These are phyloP conservation scores for Pugionium dolabratum DNA, from an alignment of 345 rosid genomes.

Conservation along the genomic window DNA sequence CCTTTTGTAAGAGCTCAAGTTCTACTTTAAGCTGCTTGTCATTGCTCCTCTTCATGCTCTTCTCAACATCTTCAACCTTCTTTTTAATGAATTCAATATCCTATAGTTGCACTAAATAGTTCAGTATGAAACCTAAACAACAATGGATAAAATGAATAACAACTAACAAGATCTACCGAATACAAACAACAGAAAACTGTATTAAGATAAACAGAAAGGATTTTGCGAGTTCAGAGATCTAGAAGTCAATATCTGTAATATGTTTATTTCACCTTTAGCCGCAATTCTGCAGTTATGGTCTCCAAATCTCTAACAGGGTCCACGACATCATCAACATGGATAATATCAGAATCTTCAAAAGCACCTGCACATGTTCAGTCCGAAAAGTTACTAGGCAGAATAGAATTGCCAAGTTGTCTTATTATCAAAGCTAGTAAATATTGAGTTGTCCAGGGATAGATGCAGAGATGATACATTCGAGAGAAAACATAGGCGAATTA, in stretches of 20 bases:
- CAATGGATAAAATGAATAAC: background rate
- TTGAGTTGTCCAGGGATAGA: background rate
- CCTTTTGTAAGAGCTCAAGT: constrained; percentile 56
- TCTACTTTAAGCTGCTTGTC: constrained; percentile 89
- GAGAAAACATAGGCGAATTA: background rate
- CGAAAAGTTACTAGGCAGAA: constrained; percentile 21
- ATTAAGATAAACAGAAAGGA: background rate
- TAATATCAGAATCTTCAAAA: constrained; percentile 92
- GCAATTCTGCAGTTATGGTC: constrained; percentile 72
- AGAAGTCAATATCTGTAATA: constrained; percentile 5
- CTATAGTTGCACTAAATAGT: constrained; percentile 44
- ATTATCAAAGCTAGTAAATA: background rate
- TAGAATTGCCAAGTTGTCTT: background rate
- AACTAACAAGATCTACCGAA: constrained; percentile 1
- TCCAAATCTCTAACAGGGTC: constrained; percentile 98
- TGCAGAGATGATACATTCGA: background rate
- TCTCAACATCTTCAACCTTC: constrained; percentile 83
- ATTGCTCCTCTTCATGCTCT: constrained; percentile 99
- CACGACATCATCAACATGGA: constrained; percentile 90
- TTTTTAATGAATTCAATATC: constrained; percentile 86
- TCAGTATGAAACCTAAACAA: constrained; percentile 22
- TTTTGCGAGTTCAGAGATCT: constrained; percentile 1
- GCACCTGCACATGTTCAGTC: constrained; percentile 58
- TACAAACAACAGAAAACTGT: background rate
- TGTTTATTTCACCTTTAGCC: constrained; percentile 66